These are phyloP conservation scores for Ceratocystis alfenasii DNA, from an alignment of 2,329 filamentous ascomycete species.

Conservation along the genomic window DNA sequence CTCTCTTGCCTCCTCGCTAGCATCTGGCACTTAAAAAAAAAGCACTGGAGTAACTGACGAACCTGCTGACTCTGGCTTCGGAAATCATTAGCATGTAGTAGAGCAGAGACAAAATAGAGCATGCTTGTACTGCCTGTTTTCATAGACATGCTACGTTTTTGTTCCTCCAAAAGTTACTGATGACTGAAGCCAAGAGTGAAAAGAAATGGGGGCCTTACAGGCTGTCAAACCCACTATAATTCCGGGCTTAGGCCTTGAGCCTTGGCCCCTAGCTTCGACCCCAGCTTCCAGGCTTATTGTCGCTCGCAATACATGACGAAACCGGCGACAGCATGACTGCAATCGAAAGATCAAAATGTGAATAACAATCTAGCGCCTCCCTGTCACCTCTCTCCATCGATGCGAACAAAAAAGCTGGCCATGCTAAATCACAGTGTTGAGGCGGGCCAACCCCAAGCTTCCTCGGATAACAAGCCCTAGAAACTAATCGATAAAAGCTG, in stretches of 20 bases:
- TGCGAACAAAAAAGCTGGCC: background rate
- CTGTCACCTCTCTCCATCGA: background rate
- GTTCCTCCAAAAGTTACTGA: background rate
- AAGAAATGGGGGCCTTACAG: background rate
- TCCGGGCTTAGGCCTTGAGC: background rate
- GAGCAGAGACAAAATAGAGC: no score
- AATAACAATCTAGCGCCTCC: background rate
- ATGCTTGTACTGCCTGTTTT: no score
- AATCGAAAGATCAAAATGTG: background rate
- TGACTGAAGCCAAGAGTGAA: background rate
- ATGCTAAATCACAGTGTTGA: background rate
- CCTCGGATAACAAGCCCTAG: conserved; percentile 5
- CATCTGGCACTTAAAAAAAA: no score
- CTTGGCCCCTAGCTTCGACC: background rate
- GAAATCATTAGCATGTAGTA: no score
- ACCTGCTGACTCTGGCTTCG: no score
- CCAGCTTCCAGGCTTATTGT: background rate
- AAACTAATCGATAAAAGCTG: background rate
- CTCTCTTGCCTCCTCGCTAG: no score
- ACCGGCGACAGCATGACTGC: background rate
- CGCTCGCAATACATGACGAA: background rate
- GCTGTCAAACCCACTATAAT: background rate
- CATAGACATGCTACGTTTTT: no score
- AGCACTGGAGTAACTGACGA: no score
- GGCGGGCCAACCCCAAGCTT: background rate